Evolutionary conservation across 257 asterid genomes (phyloP), one percentile per base, ranked within the genome.

Genomic region (Prunella vulgaris): DNA sequence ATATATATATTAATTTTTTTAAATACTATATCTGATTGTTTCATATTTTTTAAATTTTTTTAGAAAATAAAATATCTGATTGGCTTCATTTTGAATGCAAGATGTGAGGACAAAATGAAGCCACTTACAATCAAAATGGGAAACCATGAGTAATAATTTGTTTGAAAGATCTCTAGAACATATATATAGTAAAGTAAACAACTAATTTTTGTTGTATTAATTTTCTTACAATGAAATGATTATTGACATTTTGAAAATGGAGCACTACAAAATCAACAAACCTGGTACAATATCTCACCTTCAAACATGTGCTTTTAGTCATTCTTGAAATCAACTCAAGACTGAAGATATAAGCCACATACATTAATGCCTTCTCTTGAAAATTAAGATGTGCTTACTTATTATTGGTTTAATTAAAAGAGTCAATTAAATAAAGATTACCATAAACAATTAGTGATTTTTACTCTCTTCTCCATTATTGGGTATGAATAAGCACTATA

Each of bases 191-290:
- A 24, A 38, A n/a, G n/a, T n/a, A n/a, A n/a, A n/a, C n/a, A n/a
- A 8, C 40, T 46, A 21, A 46, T 28, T 8, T 18, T 9, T 66
- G 30, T 27, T 18, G 32, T 30, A 32, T 49, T 4, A 28, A 7
- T 24, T 44, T 60, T 71, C 69, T 46, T 20, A 60, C 53, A 30
- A 60, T 48, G 4, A 27, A 58, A 60, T 71, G 54, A 61, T 60
- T 71, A 32, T 60, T 60, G 46, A 42, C 57, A 72, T 44, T 59
- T 59, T 28, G 56, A 17, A 59, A 60, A 72, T 72, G 77, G 77
- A 53, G 77, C 71, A 72, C 71, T 62, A 71, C 5, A 35, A 21
- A 35, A 6, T 64, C 69, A 51, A 30, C 27, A 54, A 48, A 51
- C 7, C 42, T 46, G 13, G 48, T 10, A 27, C 25, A 59, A 27